A percentile compares a stretch with the other conserved stretches of the same genome.
These are phyloP conservation scores for Malassezia caprae DNA, from an alignment of 1,284 basidiomycete genomes.

Conservation along the genomic window DNA sequence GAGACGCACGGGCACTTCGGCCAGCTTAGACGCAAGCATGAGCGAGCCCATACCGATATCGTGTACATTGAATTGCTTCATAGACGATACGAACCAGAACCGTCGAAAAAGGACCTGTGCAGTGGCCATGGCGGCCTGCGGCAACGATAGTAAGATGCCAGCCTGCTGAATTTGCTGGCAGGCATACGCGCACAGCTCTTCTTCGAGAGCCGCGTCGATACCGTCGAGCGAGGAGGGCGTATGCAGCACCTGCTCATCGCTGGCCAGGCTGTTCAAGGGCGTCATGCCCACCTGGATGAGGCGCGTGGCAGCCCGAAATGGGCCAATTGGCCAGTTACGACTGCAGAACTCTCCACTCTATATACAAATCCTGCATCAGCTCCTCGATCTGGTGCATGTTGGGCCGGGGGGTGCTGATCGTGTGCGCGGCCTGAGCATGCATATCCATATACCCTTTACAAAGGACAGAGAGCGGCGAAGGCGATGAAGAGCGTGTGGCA, in stretches of 20 bases:
- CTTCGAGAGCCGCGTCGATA: constrained; percentile 66
- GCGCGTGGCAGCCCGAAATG: neutral
- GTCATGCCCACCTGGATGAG: neutral
- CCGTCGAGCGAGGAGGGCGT: constrained; percentile 76
- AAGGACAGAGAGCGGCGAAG: neutral
- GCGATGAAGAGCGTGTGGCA: neutral
- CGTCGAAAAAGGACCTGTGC: constrained; percentile 92
- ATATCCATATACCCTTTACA: neutral
- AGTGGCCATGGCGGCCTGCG: constrained; percentile 89
- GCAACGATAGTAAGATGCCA: constrained; percentile 79
- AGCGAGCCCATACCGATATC: constrained; percentile 85
- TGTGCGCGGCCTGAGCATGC: neutral
- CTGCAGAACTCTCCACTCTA: neutral
- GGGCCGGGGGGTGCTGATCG: neutral
- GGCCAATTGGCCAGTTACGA: neutral
- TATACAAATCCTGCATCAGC: neutral
- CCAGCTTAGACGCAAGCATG: constrained; percentile 87
- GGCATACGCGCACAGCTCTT: constrained; percentile 73
- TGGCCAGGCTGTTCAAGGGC: constrained; percentile 73
- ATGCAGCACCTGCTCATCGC: constrained; percentile 62
- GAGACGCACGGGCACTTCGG: constrained; percentile 81
- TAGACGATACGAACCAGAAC: constrained; percentile 90
- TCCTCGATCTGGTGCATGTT: neutral
- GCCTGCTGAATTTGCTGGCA: constrained; percentile 80
- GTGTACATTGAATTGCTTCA: constrained; percentile 68